phyloP scores from a whole-genome alignment of 2,329 filamentous ascomycete genomes.

The Penicillium capsulatum region DNA sequence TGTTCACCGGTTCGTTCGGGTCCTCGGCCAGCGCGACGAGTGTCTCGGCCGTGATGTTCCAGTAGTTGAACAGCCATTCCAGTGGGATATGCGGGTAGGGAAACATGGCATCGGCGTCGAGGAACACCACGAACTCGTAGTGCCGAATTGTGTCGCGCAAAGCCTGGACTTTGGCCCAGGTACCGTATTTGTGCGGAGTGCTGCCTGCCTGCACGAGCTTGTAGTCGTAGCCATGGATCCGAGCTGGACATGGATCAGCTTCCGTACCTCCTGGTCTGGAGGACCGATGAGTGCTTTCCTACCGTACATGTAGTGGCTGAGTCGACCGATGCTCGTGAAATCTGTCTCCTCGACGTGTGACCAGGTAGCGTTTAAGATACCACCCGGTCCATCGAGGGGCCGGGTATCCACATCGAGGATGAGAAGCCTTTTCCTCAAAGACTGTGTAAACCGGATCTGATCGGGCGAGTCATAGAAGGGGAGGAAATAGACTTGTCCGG shows the following conservation, averaged over 20 bases:
- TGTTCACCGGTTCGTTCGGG: constrained; percentile 39
- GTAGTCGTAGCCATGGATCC: constrained; percentile 50
- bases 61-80: constrained; percentile 49
- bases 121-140: constrained; percentile 44
- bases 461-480: constrained; percentile 1
- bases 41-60: constrained; percentile 41
- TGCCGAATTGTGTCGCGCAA: constrained; percentile 38
- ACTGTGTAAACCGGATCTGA: constrained; percentile 5
- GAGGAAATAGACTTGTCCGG: constrained; percentile 2
- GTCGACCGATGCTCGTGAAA: constrained; percentile 20
- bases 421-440: constrained; percentile 11
- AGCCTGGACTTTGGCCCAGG: constrained; percentile 46
- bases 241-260: constrained; percentile 25
- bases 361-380: constrained; percentile 10
- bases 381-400: constrained; percentile 9
- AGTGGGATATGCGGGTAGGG: constrained; percentile 43
- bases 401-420: constrained; percentile 18
- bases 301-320: constrained; percentile 42
- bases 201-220: constrained; percentile 45
- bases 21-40: constrained; percentile 48
- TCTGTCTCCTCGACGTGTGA: not conserved
- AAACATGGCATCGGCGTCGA: constrained; percentile 46
- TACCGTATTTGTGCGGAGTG: constrained; percentile 42
- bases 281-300: constrained; percentile 1
- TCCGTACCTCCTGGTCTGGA: too few species aligned